Evolutionary conservation across 208 protist genomes (phyloP), one percentile per base, ranked within the genome.

Genomic region (Acanthamoeba rhysodes): DNA sequence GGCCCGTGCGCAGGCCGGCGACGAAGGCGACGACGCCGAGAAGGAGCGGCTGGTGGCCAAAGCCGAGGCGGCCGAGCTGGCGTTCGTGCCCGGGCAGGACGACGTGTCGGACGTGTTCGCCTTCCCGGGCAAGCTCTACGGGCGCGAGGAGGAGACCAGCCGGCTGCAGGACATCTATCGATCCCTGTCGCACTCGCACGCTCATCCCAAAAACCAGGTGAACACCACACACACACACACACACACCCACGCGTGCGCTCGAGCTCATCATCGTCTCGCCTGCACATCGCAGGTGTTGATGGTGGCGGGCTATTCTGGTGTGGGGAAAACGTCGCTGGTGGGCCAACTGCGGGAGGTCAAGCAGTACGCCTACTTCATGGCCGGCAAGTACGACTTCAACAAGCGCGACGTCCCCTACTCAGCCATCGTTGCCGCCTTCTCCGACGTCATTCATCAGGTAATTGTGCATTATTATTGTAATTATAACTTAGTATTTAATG

Each of bases 321-420:
- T 93, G 37, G 88, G 88, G 27, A 93, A 93, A 62, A 93, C 88
- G 12, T 80, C 64, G 41, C 66, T 93, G 6, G 66, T 93, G 64
- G 50, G 27, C 16, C 88, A 93, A n/a, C 88, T 93, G 29, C 20
- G 50, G 20, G 66, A 93, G 64, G 45, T 93, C n/a, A 93, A 78
- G 59, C 64, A 93, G 24, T 12, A 78, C 18, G 24, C 88, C 59
- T 93, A 76, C 88, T 93, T 93, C 88, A 80, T 93, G 37, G 37
- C 62, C 4, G 88, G 88, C 64, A 93, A 93, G 62, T 93, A 93
- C 88, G 88, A 93, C 62, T 78, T 93, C 41, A 78, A 78, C 88
- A 93, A 93, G 45, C 88, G 88, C 66, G 88, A 93, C 50, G 88
- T 93, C 6, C 88, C 88, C 88, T 93, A 93, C n/a, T 93, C 88